These are phyloP conservation scores for Xylaria intraflava DNA, from an alignment of 495 filamentous ascomycete genomes.

Conservation along the genomic window DNA sequence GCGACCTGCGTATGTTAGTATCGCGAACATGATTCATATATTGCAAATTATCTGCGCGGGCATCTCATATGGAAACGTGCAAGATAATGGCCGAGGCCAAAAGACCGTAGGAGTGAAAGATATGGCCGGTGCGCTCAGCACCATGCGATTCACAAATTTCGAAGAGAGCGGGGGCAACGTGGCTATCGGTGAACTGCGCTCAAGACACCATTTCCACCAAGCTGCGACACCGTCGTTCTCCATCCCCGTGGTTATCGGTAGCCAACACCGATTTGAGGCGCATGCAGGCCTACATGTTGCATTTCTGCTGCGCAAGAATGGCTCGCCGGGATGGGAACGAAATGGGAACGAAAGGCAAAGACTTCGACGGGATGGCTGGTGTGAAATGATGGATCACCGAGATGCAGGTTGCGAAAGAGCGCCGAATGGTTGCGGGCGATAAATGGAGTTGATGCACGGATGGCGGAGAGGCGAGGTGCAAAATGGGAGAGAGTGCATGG, in stretches of 20 bases:
- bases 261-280: conserved; percentile 5
- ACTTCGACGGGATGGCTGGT: not conserved
- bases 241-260: not conserved
- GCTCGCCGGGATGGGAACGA: conserved; percentile 3
- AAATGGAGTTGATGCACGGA: not conserved
- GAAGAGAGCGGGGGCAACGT: not conserved
- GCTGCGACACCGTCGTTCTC: not conserved
- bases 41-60: not conserved
- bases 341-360: not conserved
- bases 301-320: conserved; percentile 4
- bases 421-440: not conserved
- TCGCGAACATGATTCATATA: not conserved
- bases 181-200: not conserved
- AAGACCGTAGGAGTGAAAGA: not conserved
- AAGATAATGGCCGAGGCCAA: not conserved
- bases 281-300: conserved; percentile 5
- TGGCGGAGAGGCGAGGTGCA: not conserved
- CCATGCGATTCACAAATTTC: not conserved
- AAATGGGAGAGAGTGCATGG: not conserved
- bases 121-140: not conserved
- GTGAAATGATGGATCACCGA: not conserved
- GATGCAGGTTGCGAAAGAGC: not conserved
- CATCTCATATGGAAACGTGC: not conserved
- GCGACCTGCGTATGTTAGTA: conserved; percentile 3
- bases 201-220: not conserved